Conservation (phyloP, 306 rosid species). For the Ormosia semicastrata region DNA sequence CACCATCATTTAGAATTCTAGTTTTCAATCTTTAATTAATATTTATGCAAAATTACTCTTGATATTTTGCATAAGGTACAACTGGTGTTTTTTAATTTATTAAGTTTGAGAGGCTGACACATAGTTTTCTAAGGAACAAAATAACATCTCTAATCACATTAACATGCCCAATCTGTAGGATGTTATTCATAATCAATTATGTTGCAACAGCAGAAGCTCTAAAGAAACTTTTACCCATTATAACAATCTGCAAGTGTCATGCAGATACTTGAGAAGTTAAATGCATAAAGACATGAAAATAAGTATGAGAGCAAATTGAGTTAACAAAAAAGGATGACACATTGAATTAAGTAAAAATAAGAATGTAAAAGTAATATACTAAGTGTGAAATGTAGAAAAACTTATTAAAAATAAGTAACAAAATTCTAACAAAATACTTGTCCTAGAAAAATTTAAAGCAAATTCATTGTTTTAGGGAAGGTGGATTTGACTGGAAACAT, state of each 20-base stretch:
- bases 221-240: conserved; percentile 89
- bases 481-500: background rate
- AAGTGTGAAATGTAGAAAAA: background rate
- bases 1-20: too few relatives aligned
- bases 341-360: background rate
- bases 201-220: conserved; percentile 83
- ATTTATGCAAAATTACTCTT: too few relatives aligned
- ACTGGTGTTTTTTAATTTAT: too few relatives aligned
- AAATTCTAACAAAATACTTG: background rate
- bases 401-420: background rate
- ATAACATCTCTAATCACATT: conserved; percentile 95
- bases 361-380: background rate
- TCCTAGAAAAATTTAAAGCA: background rate
- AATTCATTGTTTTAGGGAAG: background rate
- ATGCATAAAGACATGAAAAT: background rate
- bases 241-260: conserved; percentile 70
- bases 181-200: conserved; percentile 77
- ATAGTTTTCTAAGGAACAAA: conserved; percentile 87
- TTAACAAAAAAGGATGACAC: background rate
- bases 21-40: too few relatives aligned
- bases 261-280: conserved; percentile 5
- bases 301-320: background rate
- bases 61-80: too few relatives aligned
- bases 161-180: conserved; percentile 84
- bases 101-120: conserved; percentile 92